Evolutionary conservation across 805 yeast genomes (phyloP), one percentile per base, ranked within the genome.

Genomic region (Myxozyma lipomycoides): DNA sequence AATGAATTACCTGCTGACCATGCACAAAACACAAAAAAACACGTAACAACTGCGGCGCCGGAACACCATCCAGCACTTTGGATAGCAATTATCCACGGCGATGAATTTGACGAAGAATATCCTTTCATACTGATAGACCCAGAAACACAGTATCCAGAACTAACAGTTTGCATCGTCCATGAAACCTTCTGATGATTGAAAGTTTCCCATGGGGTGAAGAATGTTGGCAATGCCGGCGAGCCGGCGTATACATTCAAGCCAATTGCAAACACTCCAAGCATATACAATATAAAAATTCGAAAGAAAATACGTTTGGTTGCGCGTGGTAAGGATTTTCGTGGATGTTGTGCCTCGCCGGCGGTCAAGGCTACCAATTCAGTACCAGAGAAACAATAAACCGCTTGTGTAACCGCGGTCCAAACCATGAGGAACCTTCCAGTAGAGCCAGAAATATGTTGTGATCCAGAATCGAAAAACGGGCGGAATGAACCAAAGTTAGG

Each of bases 231-330:
- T 10, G 44, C 36, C 2, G 37, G 2, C 34, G 40, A 23, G 10
- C 48, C 50, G 34, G 49, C 52, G 4, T 51, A 58, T 17, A 86
- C 91, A 52, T 86, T 72, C 61, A 84, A 78, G 36, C 89, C 84
- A 60, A 73, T 76, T 57, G 76, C 73, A 53, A 69, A 81, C 64
- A 68, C 76, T 55, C 81, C 73, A 3, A 75, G 70, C 66, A 86
- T 73, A 69, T 86, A 86, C 62, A 86, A 84, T 56, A 83, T 66
- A 17, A 81, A 70, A 46, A 86, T 81, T 67, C 93, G 76, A 88
- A 90, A 84, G 68, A 86, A 84, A 2, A 84, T 86, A 68, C 85
- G 90, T 65, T 83, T 84, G 48, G 84, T 79, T 36, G 91, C 90
- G 43, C 76, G 75, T 34, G 91, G 93, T 49, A 84, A 74, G 1